Base-by-base conservation (phyloP, 2,329 filamentous ascomycete species). In the Nemania diffusa region DNA sequence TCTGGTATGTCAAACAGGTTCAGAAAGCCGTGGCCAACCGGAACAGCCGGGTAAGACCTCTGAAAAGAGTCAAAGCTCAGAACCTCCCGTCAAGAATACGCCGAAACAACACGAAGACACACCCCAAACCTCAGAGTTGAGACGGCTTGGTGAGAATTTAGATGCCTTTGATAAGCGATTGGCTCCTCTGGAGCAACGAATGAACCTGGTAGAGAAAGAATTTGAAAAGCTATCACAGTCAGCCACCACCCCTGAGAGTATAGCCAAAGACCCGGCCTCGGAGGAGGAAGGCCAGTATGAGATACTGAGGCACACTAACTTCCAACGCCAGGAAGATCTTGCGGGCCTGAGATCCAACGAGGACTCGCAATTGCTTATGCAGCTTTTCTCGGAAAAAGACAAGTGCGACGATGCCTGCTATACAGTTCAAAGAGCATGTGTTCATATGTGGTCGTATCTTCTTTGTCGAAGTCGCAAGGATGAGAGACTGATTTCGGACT, bases 381-480 rank as follows among this genome's bases (percentile, higher is more conserved):
- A 67, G 32, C 66, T 72, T 17, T 72, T 67, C 53, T 69, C 70
- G 8, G 70, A 70, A 26, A 66, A 67, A 48, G 70, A 71, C 29
- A 67, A 69, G 55, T 70, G 69, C 46, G 65, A 71, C 24, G 64
- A 69, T 46, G 66, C 65, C 15, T 67, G 65, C 44, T 71, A 71
- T 46, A 72, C 70, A 9, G 70, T 72, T n/a, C 63, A 67, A 34
- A 62, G 70, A 37, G 68, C 63, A 2, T 69, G 65, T 26, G 66
- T 70, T 9, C 65, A 70, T 29, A 70, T 69, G 65, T 71, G 68
- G 70, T 70, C 68, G 13, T 70, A 69, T 57, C 65, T 71, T 22
- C 61, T 69, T 9, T 70, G 68, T 37, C 44, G 64, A 22, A 69
- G 67, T 52, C 65, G 68, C 32, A 62, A 71, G 17, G 62, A 67